These are phyloP conservation scores for Picea abies DNA, from an alignment of 83 land plant species.

Conservation along the genomic window DNA sequence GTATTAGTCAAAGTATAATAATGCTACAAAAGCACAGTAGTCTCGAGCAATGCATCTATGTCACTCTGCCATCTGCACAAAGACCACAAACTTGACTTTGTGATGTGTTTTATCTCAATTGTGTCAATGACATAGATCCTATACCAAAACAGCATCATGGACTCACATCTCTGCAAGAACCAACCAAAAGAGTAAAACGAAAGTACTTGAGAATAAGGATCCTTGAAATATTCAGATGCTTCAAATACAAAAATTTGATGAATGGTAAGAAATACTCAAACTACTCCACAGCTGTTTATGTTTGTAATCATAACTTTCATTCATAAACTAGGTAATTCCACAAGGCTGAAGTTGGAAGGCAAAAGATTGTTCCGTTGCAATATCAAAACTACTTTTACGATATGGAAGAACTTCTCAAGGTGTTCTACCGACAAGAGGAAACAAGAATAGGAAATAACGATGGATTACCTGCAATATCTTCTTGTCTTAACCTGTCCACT, in stretches of 20 bases:
- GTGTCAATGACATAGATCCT: neutral
- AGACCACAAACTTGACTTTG: neutral
- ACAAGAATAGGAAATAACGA: neutral
- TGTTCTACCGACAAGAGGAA: neutral
- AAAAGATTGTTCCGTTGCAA: neutral
- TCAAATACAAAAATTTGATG: neutral
- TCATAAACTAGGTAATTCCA: neutral
- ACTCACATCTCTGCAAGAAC: neutral
- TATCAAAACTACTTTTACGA: neutral
- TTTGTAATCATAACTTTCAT: neutral
- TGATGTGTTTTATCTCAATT: neutral
- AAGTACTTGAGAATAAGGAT: neutral
- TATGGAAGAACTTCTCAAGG: neutral
- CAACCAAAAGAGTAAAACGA: constrained; percentile 1
- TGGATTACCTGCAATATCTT: constrained; percentile 13
- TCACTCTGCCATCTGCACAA: constrained; percentile 3
- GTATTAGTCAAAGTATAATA: neutral
- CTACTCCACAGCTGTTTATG: neutral
- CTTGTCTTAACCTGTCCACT: neutral
- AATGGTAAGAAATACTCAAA: neutral
- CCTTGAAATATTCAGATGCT: neutral
- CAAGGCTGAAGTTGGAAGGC: neutral
- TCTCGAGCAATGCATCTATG: neutral
- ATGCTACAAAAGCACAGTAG: neutral
- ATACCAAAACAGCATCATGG: neutral